Evolutionary conservation across 2,329 filamentous ascomycete genomes (phyloP).

Genomic region (Cryphonectria naterciae): DNA sequence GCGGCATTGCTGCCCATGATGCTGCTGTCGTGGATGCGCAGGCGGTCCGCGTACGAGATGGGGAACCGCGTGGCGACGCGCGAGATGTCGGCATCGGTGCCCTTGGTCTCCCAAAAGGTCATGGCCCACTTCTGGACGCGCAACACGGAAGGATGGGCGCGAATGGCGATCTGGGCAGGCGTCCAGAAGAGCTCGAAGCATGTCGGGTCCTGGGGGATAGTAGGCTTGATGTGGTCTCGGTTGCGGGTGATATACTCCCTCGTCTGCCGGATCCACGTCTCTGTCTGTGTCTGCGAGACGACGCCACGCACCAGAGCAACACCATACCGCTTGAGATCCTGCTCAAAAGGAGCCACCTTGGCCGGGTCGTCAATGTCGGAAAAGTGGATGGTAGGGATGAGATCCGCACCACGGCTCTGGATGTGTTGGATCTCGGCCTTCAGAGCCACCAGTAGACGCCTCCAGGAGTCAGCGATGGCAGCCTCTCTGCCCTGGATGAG

Average conservation of each 20-base stretch:
- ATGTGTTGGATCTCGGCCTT: constrained; percentile 57
- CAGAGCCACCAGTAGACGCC: constrained; percentile 55
- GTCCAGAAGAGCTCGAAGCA: constrained; percentile 79
- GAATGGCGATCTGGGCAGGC: constrained; percentile 69
- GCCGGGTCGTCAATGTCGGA: constrained; percentile 51
- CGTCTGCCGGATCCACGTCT: constrained; percentile 62
- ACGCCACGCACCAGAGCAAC: constrained; percentile 69
- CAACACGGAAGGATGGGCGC: constrained; percentile 67
- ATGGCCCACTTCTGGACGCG: constrained; percentile 69
- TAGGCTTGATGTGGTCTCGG: constrained; percentile 52
- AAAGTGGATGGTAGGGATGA: constrained; percentile 62
- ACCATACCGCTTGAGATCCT: constrained; percentile 63
- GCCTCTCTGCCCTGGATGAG: constrained; percentile 60
- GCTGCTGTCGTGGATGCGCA: constrained; percentile 65
- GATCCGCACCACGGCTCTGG: constrained; percentile 51
- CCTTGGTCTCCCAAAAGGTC: constrained; percentile 63
- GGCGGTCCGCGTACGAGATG: constrained; percentile 69
- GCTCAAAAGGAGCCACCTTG: constrained; percentile 58
- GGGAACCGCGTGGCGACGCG: constrained; percentile 64
- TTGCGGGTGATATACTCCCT: constrained; percentile 61
- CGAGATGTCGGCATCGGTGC: constrained; percentile 47
- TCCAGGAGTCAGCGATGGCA: constrained; percentile 59
- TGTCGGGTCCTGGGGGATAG: constrained; percentile 64
- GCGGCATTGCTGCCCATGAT: constrained; percentile 36
- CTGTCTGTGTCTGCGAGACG: constrained; percentile 59